Evolutionary conservation across 441 rosid genomes (phyloP).

Genomic region (Erysimum pusillum): DNA sequence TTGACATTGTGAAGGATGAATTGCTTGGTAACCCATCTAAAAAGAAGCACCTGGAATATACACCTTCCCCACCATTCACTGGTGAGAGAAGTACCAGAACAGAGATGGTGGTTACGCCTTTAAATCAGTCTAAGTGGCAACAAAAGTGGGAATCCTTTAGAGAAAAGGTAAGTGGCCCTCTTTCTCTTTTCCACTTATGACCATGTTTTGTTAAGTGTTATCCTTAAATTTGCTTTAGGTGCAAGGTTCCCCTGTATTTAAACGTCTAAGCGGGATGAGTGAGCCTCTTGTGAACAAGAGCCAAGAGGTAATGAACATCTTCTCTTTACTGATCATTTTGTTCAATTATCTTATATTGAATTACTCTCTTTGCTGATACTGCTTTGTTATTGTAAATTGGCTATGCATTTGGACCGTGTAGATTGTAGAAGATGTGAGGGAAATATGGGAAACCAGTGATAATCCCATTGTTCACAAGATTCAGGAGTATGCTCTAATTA

Average conservation of each 20-base stretch:
- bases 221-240: constrained; percentile 53
- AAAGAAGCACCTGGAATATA: constrained; percentile 80
- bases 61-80: constrained; percentile 63
- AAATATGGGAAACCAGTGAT: constrained; percentile 97
- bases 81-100: constrained; percentile 83
- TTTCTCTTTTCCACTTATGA: constrained; percentile 6
- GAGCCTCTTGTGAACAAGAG: constrained; percentile 86
- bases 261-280: constrained; percentile 67
- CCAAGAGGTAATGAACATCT: constrained; percentile 70
- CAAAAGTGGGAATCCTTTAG: constrained; percentile 74
- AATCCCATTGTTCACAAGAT: constrained; percentile 90
- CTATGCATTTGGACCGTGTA: constrained; percentile 45
- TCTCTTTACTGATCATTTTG: constrained; percentile 1
- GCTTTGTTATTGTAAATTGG: constrained; percentile 16
- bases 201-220: constrained; percentile 22
- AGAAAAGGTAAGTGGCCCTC: constrained; percentile 58
- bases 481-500: constrained; percentile 71
- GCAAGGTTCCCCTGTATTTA: constrained; percentile 72
- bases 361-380: constrained; percentile 11
- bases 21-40: constrained; percentile 64
- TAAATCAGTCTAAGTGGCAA: constrained; percentile 74
- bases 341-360: constrained; percentile 21
- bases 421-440: constrained; percentile 91
- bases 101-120: constrained; percentile 68
- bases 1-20: constrained; percentile 86